Base-by-base conservation (phyloP, 768 basidiomycete species). In the Auricularia sp. region DNA sequence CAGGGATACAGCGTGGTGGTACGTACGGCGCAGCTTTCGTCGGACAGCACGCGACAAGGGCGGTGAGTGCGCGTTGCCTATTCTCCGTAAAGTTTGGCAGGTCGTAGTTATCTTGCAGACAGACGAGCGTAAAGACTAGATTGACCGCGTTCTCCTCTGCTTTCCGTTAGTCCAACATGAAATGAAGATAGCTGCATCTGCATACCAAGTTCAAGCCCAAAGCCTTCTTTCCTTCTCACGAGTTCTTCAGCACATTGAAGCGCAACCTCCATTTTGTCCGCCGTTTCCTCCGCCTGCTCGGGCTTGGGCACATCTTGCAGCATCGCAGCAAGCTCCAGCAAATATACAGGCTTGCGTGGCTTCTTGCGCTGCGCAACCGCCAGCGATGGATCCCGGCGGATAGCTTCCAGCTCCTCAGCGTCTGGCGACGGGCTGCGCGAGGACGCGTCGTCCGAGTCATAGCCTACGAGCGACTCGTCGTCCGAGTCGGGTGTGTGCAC, bases 81-180 rank as follows among this genome's bases (percentile, higher is more conserved):
- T 88, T 87, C 51, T 79, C 76, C 11, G 90, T 84, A 67, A 98
- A 98, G 3, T 77, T 81, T 0, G 87, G 84, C 16, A 95, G 76
- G n/a, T 97, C 87, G 68, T 83, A 98, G 68, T 91, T 90, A 70
- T 98, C 81, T 66, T 91, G 86, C 62, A 98, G 74, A 3, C 83
- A 84, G 18, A 93, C 73, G 4, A 95, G 77, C 1, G 83, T 84
- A 65, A 90, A 84, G 0, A 83, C 83, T 6, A 98, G 80, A 70
- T 93, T 87, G 58, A 88, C 86, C 0, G 93, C 88, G 71, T 96
- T 96, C 74, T 99, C 96, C 65, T 87, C 96, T 98, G 67, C 29
- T 35, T 42, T 42, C 3, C 39, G 18, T 6, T 29, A 23, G 33
- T 65, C 34, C 47, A 29, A 67, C 63, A 70, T 61, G 39, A 44